Evolutionary conservation across 108 stramenopile species (phyloP).

Genomic region (Nannochloropsis salina): DNA sequence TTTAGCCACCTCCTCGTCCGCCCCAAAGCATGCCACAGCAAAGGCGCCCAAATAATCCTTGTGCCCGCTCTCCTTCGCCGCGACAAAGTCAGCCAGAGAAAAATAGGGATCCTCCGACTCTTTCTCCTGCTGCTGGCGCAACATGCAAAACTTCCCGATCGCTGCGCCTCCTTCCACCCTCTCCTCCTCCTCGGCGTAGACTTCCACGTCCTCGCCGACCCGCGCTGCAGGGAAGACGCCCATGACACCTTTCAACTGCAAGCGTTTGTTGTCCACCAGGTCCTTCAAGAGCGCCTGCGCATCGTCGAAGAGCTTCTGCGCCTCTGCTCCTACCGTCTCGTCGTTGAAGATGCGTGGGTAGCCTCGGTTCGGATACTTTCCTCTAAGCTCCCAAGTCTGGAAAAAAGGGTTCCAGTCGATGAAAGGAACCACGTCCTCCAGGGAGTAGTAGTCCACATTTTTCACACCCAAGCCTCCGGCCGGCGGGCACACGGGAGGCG

Average conservation of each 20-base stretch:
- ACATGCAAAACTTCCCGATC: conserved; percentile 82
- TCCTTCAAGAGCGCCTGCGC: conserved; percentile 88
- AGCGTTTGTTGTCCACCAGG: conserved; percentile 66
- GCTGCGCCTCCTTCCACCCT: conserved; percentile 62
- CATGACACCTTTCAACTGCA: conserved; percentile 82
- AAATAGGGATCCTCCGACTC: conserved; percentile 91
- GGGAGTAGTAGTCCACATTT: conserved; percentile 65
- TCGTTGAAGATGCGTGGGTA: conserved; percentile 99
- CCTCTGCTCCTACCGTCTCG: conserved; percentile 86
- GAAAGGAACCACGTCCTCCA: conserved; percentile 84
- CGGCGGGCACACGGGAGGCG: conserved; percentile 65
- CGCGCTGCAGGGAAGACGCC: conserved; percentile 90
- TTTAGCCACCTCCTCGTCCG: conserved; percentile 68
- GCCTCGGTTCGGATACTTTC: conserved; percentile 98
- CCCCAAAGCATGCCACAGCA: conserved; percentile 93
- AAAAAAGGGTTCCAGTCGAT: conserved; percentile 84
- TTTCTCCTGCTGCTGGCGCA: conserved; percentile 98
- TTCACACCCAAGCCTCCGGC: conserved; percentile 71
- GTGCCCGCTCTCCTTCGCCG: conserved; percentile 70
- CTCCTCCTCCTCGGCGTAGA: conserved; percentile 76
- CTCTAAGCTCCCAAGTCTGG: conserved; percentile 93
- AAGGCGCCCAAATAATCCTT: conserved; percentile 94
- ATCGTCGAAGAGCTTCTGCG: conserved; percentile 95
- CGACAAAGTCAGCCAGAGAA: conserved; percentile 94
- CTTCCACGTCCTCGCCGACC: conserved; percentile 91